phyloP scores from a whole-genome alignment of 176 grass and related monocot species.

The Ampelocalamus luodianensis region DNA sequence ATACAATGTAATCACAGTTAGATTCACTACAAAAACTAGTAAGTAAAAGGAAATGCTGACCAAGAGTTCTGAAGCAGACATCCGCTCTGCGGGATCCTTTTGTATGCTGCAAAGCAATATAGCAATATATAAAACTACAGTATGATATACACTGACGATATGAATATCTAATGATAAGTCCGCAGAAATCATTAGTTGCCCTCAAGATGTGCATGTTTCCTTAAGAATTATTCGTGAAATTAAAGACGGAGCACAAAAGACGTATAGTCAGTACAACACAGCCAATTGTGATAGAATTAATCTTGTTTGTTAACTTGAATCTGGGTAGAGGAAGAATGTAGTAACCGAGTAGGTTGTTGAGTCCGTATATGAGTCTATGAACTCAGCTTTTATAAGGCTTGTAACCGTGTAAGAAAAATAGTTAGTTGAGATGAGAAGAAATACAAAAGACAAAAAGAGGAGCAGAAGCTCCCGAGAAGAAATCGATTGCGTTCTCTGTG shows the following conservation, averaged over 20 bases:
- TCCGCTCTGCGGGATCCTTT: constrained; percentile 70
- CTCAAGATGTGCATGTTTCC: background rate
- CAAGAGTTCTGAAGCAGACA: constrained; percentile 87
- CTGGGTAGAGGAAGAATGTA: too few species aligned
- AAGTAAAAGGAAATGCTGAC: constrained; percentile 49
- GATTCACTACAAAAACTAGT: background rate
- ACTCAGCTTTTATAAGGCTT: too few species aligned
- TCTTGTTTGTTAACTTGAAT: too few species aligned
- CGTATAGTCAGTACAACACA: background rate
- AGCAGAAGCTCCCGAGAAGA: too few species aligned
- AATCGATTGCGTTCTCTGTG: too few species aligned
- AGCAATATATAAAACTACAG: background rate
- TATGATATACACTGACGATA: background rate
- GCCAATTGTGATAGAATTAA: too few species aligned
- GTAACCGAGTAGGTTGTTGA: too few species aligned
- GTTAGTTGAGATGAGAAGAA: too few species aligned
- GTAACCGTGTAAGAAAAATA: too few species aligned
- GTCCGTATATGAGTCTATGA: too few species aligned
- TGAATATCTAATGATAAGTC: background rate
- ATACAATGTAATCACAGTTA: background rate
- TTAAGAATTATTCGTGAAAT: background rate
- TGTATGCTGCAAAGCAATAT: constrained; percentile 70
- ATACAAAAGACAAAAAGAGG: too few species aligned
- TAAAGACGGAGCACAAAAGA: background rate
- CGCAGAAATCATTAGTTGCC: background rate